Conservation (phyloP, 331 rosid genomes). For the Prunus yedoensis region DNA sequence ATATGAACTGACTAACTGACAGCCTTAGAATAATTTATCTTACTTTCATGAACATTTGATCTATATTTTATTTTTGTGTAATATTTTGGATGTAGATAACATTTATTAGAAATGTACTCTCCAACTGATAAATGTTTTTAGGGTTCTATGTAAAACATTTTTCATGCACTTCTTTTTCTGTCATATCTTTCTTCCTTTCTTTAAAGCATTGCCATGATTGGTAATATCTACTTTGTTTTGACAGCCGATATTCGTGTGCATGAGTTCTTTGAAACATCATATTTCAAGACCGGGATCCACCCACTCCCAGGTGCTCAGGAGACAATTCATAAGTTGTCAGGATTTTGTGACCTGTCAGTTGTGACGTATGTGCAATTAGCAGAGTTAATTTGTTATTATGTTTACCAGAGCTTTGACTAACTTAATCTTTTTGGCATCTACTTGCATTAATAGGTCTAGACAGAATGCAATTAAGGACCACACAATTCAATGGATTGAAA, state of each 20-base stretch:
- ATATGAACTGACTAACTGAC: background rate
- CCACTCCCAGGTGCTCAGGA: conserved; percentile 87
- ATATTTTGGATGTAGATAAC: background rate
- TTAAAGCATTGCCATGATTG: conserved; percentile 4
- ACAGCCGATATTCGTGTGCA: conserved; percentile 90
- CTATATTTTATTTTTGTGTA: background rate
- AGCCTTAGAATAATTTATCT: background rate
- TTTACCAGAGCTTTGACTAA: conserved; percentile 28
- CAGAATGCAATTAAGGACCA: conserved; percentile 90
- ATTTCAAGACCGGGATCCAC: conserved; percentile 84
- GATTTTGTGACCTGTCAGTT: conserved; percentile 73
- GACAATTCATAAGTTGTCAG: conserved; percentile 70
- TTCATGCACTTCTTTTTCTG: background rate
- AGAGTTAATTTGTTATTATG: background rate
- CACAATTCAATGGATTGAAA: conserved; percentile 83
- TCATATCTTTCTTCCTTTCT: background rate
- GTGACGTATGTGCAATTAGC: conserved; percentile 73
- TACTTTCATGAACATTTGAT: background rate
- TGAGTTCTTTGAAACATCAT: conserved; percentile 81
- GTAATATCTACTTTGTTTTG: conserved; percentile 30
- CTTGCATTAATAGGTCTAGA: conserved; percentile 58
- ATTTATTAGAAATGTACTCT: background rate
- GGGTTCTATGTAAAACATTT: background rate
- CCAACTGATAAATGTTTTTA: conserved; percentile 1
- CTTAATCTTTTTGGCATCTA: conserved; percentile 20